Base-by-base conservation (phyloP, 352 stramenopile species). In the Globisporangium echinulatum region DNA sequence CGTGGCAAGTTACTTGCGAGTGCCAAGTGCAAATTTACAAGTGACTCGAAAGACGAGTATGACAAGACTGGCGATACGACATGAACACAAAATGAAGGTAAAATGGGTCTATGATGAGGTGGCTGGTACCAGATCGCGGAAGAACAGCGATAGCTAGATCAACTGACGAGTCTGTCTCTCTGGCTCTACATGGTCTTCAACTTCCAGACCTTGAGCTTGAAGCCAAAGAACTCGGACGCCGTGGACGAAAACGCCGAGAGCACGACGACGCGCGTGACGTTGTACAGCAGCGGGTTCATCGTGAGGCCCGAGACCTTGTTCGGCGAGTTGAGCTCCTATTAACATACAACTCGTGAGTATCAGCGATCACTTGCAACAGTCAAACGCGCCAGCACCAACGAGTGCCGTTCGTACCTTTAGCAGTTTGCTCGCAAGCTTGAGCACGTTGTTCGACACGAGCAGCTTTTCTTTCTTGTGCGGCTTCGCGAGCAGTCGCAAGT, bases 191-290 rank as follows among this genome's bases (percentile, higher is more conserved):
- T 65, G 49, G 70, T 77, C 67, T 94, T 94, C 59, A 96, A 80
- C 68, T 96, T 96, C 75, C 87, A 92, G 13, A 95, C 70, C 79
- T 95, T 95, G 57, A 95, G 76, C 67, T 95, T 96, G 67, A 96
- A 96, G 64, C 88, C 88, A 59, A 96, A 93, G 55, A 94, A 90
- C 66, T 96, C 88, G 14, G 83, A 95, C 49, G 90, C 83, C 4
- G 87, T 88, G 48, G 86, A 94, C 56, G 83, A 94, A 56, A 96
- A 94, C 46, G 88, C 88, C 33, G 86, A 96, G 52, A 96, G 72
- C 56, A 96, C 82, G 49, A 96, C 76, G 46, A 96, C 85, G 48
- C 88, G 81, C 52, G 85, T 96, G 58, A 96, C 70, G 66, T 96
- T 96, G 76, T 95, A 94, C 14, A 96, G 70, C 56, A 95, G 68